Conservation (phyloP, 805 yeast genomes). For the Citeromyces matritensis region DNA sequence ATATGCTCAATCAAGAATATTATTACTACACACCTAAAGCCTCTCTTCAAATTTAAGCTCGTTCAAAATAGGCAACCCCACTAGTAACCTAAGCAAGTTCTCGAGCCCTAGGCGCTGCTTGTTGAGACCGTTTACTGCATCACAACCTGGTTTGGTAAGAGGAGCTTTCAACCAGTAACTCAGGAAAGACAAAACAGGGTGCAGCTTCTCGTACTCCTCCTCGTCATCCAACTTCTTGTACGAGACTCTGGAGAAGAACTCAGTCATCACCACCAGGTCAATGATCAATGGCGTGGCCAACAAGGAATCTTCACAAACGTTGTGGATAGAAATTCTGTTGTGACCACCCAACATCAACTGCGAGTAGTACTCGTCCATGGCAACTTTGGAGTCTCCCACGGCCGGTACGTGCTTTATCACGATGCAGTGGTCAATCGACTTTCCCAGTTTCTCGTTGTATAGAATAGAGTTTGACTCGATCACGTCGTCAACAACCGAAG, state of each 20-base stretch:
- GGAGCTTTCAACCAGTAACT: conserved; percentile 97
- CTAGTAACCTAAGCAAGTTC: conserved; percentile 76
- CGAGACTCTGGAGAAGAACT: conserved; percentile 74
- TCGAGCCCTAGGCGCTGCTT: conserved; percentile 90
- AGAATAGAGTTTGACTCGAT: conserved; percentile 75
- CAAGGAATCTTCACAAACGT: conserved; percentile 92
- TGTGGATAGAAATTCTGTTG: conserved; percentile 85
- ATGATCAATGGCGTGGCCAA: conserved; percentile 91
- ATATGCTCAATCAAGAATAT: neutral
- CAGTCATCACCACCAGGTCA: conserved; percentile 81
- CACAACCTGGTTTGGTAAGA: conserved; percentile 77
- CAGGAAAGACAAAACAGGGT: conserved; percentile 75
- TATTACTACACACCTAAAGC: conserved; percentile 18
- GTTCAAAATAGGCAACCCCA: conserved; percentile 81
- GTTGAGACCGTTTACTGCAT: conserved; percentile 85
- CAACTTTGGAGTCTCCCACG: conserved; percentile 92
- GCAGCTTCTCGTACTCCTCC: conserved; percentile 46
- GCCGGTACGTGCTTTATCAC: conserved; percentile 91
- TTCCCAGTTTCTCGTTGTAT: conserved; percentile 69
- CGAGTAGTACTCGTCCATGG: conserved; percentile 96
- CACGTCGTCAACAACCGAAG: conserved; percentile 88
- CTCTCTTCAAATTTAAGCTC: conserved; percentile 94
- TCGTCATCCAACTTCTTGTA: conserved; percentile 44
- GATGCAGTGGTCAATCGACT: conserved; percentile 81
- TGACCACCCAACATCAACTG: conserved; percentile 97